Base-by-base conservation (phyloP, 345 rosid species). In the Jatropha curcas region DNA sequence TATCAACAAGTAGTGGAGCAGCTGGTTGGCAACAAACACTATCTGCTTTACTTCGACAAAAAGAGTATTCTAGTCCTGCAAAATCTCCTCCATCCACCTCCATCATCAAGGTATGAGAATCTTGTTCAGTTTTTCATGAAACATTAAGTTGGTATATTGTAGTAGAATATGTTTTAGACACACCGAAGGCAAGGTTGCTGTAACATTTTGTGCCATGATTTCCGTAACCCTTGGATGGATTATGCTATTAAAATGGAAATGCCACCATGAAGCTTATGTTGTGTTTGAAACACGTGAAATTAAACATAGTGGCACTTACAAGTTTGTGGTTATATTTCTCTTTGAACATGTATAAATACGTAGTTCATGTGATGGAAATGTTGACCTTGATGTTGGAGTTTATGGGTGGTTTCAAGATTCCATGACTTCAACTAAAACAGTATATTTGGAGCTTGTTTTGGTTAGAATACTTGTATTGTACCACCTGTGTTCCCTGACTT, bases 1-100 rank as follows among this genome's bases (percentile, higher is more conserved):
- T 80, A 74, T 81, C 97, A 77, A 61, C 82, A 25, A 81, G 84
- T 57, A 77, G 79, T 48, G 78, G 84, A 55, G 78, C 76, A 70
- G 89, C 96, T 69, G 99, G 98, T 45, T 93, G 98, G 98, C 82
- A 86, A 67, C 96, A 83, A 69, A 91, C 98, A 33, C 80, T 93
- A 19, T 78, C 86, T 71, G 98, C 98, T 67, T 80, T 96, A 81
- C 84, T 64, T 41, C 86, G 85, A 52, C 77, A 71, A 57, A 88
- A 79, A 68, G 89, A 88, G 31, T 67, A 25, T 51, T 81, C 88
- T 79, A 74, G 56, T 71, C 72, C 85, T 35, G 33, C 72, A 56
- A 68, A 50, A 46, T 78, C 87, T 56, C 79, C 86, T 71, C 65
- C 86, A 71, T 55, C 87, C 12, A 35, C 78, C 69, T 81, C 91